Evolutionary conservation across 2,329 filamentous ascomycete genomes (phyloP).

Genomic region (Penicillium freii): DNA sequence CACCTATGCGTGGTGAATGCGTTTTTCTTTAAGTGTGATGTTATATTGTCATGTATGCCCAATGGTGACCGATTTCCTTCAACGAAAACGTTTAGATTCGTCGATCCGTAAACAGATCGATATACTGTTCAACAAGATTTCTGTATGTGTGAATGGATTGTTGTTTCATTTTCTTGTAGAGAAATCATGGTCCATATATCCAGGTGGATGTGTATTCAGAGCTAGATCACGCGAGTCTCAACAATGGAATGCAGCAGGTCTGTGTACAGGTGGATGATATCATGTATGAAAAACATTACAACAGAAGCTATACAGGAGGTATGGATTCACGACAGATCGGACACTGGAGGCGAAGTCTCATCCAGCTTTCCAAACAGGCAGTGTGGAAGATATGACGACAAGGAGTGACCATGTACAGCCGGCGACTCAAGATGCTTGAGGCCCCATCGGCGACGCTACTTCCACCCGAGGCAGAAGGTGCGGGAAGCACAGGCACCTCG

Average conservation of each 20-base stretch:
- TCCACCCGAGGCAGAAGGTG: slow-evolving; percentile 51
- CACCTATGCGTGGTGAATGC: neutral
- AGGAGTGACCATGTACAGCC: slow-evolving; percentile 94
- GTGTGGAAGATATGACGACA: slow-evolving; percentile 96
- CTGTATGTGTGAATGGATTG: neutral
- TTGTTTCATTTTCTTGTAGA: neutral
- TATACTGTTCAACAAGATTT: slow-evolving; percentile 24
- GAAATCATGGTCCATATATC: neutral
- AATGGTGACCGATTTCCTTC: slow-evolving; percentile 23
- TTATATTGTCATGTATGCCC: slow-evolving; percentile 7
- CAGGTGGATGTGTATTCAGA: neutral
- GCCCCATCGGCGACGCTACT: slow-evolving; percentile 44
- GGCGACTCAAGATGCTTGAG: slow-evolving; percentile 69
- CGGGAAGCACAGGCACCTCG: slow-evolving; percentile 74
- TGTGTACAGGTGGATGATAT: slow-evolving; percentile 3
- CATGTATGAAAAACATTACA: neutral
- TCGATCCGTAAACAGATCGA: slow-evolving; percentile 18
- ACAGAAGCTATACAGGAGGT: slow-evolving; percentile 65
- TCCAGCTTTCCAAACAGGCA: slow-evolving; percentile 89
- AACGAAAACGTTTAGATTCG: slow-evolving; percentile 24
- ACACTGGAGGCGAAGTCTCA: slow-evolving; percentile 88
- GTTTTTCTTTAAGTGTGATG: slow-evolving; percentile 7
- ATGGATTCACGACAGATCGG: slow-evolving; percentile 90
- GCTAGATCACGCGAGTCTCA: neutral
- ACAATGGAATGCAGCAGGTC: neutral